Evolutionary conservation across 768 basidiomycete genomes (phyloP), one percentile per base, ranked within the genome.

Genomic region (Mycena filopes): DNA sequence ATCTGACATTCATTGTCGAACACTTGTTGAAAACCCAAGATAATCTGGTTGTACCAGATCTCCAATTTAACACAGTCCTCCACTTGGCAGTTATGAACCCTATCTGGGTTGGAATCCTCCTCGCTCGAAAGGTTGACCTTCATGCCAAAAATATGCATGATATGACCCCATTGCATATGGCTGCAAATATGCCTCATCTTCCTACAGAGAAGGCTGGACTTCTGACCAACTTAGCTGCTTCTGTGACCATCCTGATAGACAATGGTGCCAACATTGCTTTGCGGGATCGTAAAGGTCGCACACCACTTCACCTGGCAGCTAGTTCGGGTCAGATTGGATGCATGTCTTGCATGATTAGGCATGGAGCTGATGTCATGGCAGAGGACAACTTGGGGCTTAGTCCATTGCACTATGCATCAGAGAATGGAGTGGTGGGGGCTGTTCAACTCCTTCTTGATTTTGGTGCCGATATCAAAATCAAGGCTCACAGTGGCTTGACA

Each of bases 241-340:
- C 65, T 42, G 51, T 66, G 7, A 5, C 13, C 26, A 28, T 66
- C 5, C 42, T 66, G 11, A 43, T 61, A 21, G 2, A 20, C 9
- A 25, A 33, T 56, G 65, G 65, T 33, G 65, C 59, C 26, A 40
- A 60, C 46, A 61, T 66, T 15, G 6, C 23, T 21, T 7, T 49
- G 3, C n/a, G 21, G 23, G 60, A 66, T 51, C 21, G n/a, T 4
- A 20, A 25, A n/a, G 65, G 65, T 9, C 40, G 47, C 4, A 61
- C 65, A 45, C 54, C 65, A 48, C 53, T 66, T 13, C 56, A 60
- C 28, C 43, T 66, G 23, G 65, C 65, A 9, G 58, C 65, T 26
- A 26, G 47, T 15, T 60, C 65, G 9, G 31, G 51, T 4, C 53
- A 66, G 36, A 25, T 54, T 7, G 54, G 45, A 18, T 55, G 28